Evolutionary conservation across 306 rosid genomes (phyloP).

Genomic region (Morella rubra): DNA sequence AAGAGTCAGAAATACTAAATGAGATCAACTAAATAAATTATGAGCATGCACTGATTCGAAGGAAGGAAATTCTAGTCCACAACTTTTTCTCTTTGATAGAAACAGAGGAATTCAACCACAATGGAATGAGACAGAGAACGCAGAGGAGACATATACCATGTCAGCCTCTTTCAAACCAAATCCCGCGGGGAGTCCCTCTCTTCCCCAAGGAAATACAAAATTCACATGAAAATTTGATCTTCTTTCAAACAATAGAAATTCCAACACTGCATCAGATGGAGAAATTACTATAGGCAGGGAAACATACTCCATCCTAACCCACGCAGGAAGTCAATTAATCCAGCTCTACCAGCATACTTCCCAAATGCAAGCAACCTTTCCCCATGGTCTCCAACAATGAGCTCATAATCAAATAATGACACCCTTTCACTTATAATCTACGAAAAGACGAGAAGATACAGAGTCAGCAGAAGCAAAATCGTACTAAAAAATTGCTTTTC

Average conservation of each 20-base stretch:
- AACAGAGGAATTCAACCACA: slow-evolving; percentile 2
- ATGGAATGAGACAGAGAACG: background rate
- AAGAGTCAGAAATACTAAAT: slow-evolving; percentile 9
- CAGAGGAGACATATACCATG: too few species aligned
- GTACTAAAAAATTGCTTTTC: slow-evolving; percentile 1
- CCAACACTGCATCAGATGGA: background rate
- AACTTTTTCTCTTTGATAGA: background rate
- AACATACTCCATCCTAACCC: slow-evolving; percentile 83
- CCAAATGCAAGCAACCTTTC: slow-evolving; percentile 87
- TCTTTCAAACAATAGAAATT: background rate
- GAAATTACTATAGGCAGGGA: slow-evolving; percentile 3
- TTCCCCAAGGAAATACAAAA: too few species aligned
- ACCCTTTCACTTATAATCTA: slow-evolving; percentile 75
- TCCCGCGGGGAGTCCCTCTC: too few species aligned
- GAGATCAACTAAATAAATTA: slow-evolving; percentile 1
- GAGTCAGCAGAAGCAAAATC: slow-evolving; percentile 22
- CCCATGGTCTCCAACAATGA: slow-evolving; percentile 79
- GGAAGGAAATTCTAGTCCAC: background rate
- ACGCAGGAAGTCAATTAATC: slow-evolving; percentile 75
- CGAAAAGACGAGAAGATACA: slow-evolving; percentile 3
- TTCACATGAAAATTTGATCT: too few species aligned
- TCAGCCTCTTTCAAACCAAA: too few species aligned
- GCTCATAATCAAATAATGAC: slow-evolving; percentile 80
- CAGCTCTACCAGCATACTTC: slow-evolving; percentile 92
- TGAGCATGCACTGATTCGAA: background rate